Evolutionary conservation across 768 basidiomycete species (phyloP), one percentile per base, ranked within the genome.

Genomic region (Tubosaeta sp.): DNA sequence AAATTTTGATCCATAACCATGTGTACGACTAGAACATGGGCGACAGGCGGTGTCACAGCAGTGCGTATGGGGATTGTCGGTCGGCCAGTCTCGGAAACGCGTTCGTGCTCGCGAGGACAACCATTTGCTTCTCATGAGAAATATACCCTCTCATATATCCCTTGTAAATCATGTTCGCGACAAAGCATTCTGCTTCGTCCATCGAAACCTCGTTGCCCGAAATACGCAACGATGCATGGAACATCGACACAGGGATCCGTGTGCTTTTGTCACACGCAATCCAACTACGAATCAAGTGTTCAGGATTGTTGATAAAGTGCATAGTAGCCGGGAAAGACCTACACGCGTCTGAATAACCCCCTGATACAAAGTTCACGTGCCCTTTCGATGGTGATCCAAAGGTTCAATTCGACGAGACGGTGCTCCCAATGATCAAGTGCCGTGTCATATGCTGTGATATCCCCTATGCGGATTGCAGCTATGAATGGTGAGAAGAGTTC

Each of bases 131-230:
- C 64, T 90, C 90, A 62, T 99, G 96, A 44, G 92, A 93, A 60
- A 99, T 94, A 69, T 98, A 99, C 9, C 96, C 96, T 45, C 89
- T 80, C 70, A 98, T 86, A 67, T 85, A 90, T 18, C 89, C 90
- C 71, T 86, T 90, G 73, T 87, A 93, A 39, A 98, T 89, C 90
- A 95, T 88, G 65, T 94, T 94, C 25, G 94, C 93, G 8, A 96
- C 82, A 46, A 94, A 79, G 67, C 94, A 96, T 68, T 97, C 94
- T 2, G 90, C 90, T 67, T 95, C 94, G 57, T 89, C 93, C 53
- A 75, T 64, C 8, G 83, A 75, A 21, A 89, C 81, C 11, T 84
- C 79, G 52, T 82, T 77, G 3, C 86, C 88, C 4, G 87, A 85
- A 50, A 91, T 69, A 46, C 72, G 73, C 44, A 95, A 72, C 6